Base-by-base conservation (phyloP, 345 rosid species). In the Hibiscus mutabilis region DNA sequence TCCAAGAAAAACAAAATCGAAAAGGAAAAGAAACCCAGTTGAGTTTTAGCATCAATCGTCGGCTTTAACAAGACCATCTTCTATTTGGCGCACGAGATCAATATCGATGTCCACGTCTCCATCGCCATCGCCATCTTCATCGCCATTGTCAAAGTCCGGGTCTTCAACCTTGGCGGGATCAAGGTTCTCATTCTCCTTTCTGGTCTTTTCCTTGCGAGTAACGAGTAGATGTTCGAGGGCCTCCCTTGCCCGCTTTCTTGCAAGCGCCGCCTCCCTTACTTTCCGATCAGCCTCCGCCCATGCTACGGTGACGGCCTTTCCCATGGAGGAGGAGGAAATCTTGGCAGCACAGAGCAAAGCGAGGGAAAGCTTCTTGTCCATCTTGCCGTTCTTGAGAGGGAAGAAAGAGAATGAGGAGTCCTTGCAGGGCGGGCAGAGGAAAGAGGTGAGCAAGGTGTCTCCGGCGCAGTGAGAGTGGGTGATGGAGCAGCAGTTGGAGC, bases 401-500 rank as follows among this genome's bases (percentile, higher is more conserved):
- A 80, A 93, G 70, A 85, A 88, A 22, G 60, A 82, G 68, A 68
- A 84, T 67, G 72, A 14, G 51, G 90, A 22, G 18, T 55, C 42
- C 42, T 77, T 75, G 68, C 97, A 91, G 14, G 89, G 85, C 35
- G 81, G 91, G 70, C 86, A 87, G 16, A 69, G 83, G 70, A 70
- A 83, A 67, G 74, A n/a, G 31, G 90, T n/a, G 22, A 79, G 24
- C 1, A 76, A 69, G 2, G 81, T 69, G 16, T 82, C 66, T 24
- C 80, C 51, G 47, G 75, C 77, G 83, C 98, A 93, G n/a, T 85
- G 88, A 21, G 79, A 71, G 82, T 93, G 98, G 52, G 93, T 80
- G 47, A 64, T 29, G 68, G 96, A 87, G 65, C 69, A 47, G 76
- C 98, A 89, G 5, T 74, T 78, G 73, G 84, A 71, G 78, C 96